A percentile compares a stretch with the other conserved stretches of the same genome.
phyloP scores from a whole-genome alignment of 768 basidiomycete genomes.

The Tylopilus vinaceipallidus region DNA sequence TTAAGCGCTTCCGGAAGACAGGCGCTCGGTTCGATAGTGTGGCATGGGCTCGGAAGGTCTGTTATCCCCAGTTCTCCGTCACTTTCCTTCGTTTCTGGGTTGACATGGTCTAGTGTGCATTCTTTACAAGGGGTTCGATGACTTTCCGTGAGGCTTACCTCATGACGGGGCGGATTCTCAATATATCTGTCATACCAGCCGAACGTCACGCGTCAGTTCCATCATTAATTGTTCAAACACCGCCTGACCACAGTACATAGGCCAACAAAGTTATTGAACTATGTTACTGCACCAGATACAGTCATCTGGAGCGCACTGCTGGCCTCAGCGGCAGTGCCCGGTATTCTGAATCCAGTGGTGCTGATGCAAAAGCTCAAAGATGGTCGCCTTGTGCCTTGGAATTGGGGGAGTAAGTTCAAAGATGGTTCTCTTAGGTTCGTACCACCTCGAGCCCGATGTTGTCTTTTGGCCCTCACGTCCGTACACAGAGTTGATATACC shows the following conservation, averaged over 20 bases:
- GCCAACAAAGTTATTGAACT: conserved; percentile 94
- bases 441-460: not conserved
- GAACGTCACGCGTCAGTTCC: conserved; percentile 76
- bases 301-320: conserved; percentile 79
- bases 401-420: conserved; percentile 92
- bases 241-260: conserved; percentile 37
- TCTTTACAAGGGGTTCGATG: conserved; percentile 90
- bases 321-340: conserved; percentile 93
- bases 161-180: conserved; percentile 88
- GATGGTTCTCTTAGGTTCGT: conserved; percentile 83
- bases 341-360: conserved; percentile 93
- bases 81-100: not conserved
- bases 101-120: conserved; percentile 54
- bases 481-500: conserved; percentile 86
- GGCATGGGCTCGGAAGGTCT: conserved; percentile 85
- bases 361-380: conserved; percentile 88
- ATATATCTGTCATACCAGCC: conserved; percentile 89
- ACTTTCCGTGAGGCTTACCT: conserved; percentile 96
- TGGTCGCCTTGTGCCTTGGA: conserved; percentile 85
- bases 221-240: not conserved
- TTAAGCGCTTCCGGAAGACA: conserved; percentile 72
- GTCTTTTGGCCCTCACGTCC: not conserved
- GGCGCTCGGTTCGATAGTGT: conserved; percentile 96
- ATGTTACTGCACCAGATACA: conserved; percentile 93
- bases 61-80: conserved; percentile 5